Conservation (phyloP, 139 green algal species). For the Closterium sp. region DNA sequence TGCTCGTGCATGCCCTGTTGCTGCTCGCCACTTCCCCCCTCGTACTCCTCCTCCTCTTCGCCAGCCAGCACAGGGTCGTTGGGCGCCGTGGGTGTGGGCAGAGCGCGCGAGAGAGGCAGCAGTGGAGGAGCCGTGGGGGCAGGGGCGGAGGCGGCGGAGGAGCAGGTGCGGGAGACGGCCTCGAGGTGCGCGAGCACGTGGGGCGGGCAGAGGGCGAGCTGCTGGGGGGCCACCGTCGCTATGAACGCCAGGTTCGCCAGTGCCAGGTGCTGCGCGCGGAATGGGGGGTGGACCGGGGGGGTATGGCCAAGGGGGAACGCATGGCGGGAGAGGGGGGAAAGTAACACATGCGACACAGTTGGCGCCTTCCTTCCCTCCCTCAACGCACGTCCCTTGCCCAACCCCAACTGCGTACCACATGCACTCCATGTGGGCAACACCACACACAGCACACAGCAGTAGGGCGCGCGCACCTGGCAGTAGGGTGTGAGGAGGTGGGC, state of each 20-base stretch:
- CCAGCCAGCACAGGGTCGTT: background rate
- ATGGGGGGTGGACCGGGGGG: background rate
- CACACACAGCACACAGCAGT: background rate
- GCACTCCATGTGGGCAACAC: background rate
- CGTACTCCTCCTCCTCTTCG: background rate
- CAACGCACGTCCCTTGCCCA: background rate
- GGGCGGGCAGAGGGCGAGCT: constrained; percentile 14
- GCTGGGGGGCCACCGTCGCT: constrained; percentile 29
- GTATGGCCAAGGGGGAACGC: background rate
- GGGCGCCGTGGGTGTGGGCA: background rate
- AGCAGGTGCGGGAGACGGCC: background rate
- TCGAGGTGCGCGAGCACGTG: background rate
- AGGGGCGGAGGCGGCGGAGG: background rate
- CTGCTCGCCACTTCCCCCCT: background rate
- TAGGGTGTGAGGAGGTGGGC: constrained; percentile 67
- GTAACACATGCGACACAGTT: background rate
- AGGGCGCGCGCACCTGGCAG: constrained; percentile 55
- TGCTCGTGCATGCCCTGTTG: background rate
- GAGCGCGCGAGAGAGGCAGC: background rate
- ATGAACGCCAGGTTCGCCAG: constrained; percentile 75
- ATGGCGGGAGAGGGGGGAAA: background rate
- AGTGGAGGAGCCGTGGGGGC: background rate
- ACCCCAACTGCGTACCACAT: background rate
- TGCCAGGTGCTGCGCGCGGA: constrained; percentile 42
- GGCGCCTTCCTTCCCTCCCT: background rate